These are phyloP conservation scores for Psilocybe cubensis DNA, from an alignment of 768 basidiomycete genomes.

Conservation along the genomic window DNA sequence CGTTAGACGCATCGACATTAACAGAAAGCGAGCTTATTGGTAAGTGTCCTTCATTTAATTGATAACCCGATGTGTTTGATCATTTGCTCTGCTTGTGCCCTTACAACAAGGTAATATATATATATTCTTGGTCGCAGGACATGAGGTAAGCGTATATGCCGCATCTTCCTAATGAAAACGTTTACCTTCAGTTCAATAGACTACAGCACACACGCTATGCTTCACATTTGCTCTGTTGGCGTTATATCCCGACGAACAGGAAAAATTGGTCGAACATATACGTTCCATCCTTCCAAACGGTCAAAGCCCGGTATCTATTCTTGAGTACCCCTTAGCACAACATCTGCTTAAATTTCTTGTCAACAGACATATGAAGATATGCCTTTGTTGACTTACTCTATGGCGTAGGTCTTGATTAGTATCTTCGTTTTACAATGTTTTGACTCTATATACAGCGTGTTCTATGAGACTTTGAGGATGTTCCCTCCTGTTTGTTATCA, in stretches of 20 bases:
- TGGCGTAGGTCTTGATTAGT: slow-evolving; percentile 34
- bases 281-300: slow-evolving; percentile 33
- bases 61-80: neutral
- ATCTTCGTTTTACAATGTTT: neutral
- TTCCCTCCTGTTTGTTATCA: slow-evolving; percentile 43
- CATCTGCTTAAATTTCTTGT: neutral
- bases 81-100: too few species aligned
- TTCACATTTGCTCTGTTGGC: slow-evolving; percentile 47
- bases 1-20: slow-evolving; percentile 34
- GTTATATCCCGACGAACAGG: slow-evolving; percentile 47
- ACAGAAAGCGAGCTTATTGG: slow-evolving; percentile 48
- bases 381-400: slow-evolving; percentile 38
- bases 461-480: slow-evolving; percentile 53
- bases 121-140: slow-evolving; percentile 61
- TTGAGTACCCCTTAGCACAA: neutral
- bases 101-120: slow-evolving; percentile 45
- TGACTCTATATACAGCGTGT: slow-evolving; percentile 35
- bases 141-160: slow-evolving; percentile 45
- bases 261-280: slow-evolving; percentile 44
- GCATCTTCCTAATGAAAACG: neutral
- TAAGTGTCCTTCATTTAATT: slow-evolving; percentile 8
- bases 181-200: slow-evolving; percentile 14
- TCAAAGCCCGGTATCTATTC: slow-evolving; percentile 29
- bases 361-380: slow-evolving; percentile 44
- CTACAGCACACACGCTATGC: slow-evolving; percentile 42